Evolutionary conservation across 306 rosid species (phyloP), one percentile per base, ranked within the genome.

Genomic region (Argentina anserina): DNA sequence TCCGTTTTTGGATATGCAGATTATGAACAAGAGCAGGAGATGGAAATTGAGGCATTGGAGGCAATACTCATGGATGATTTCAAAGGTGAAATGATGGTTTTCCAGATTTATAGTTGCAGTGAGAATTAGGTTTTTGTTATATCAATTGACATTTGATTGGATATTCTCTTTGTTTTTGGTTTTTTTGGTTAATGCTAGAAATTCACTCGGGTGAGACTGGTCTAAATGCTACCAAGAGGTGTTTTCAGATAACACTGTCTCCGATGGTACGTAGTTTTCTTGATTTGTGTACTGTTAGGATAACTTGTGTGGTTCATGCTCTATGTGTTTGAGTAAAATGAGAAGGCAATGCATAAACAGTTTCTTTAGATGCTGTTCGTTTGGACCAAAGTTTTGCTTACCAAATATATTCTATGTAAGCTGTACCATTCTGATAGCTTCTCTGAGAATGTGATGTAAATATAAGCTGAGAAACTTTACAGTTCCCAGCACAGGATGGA

Each of bases 1-100:
- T 33, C 33, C 10, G 21, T 3, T 65, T 3, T 36, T 23, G 39
- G 23, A 52, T 43, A 5, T 73, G 9, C 87, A 95, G 99, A 91
- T 68, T 76, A 90, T 68, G 76, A 46, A 63, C 97, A 83, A 65
- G 99, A 95, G 79, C 99, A 95, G 78, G 97, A 91, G 37, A 95
- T 95, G 99, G 97, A 95, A 77, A 85, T 95, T 55, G 99, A 95
- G 84, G 99, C 99, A 59, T 76, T 95, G 81, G 99, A 91, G 81
- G 99, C 99, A 56, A 95, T 95, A 78, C 99, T 95, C 6, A 87
- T 87, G 92, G 99, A 95, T 61, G 99, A 95, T 5, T 91, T 95
- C 84, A 95, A 90, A 84, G 99, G 99, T 94, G 64, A 33, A 71
- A 29, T 60, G 36, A 26, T 25, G 31, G 20, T 71, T 78, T 18